Evolutionary conservation across 2,329 filamentous ascomycete genomes (phyloP).

Genomic region (Phialocephala sp.): DNA sequence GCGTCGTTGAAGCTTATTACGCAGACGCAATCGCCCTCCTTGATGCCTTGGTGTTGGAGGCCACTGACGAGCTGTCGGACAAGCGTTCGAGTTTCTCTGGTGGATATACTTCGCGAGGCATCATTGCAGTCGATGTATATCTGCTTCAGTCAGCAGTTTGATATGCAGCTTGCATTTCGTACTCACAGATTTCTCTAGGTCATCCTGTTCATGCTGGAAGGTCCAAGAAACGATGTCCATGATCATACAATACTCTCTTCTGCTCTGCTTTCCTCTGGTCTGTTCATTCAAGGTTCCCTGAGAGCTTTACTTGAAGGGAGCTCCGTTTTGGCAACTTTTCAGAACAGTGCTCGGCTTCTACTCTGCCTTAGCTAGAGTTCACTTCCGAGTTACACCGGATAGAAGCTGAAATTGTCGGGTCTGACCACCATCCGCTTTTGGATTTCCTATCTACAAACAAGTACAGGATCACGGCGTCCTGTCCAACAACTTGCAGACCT

Average conservation of each 20-base stretch:
- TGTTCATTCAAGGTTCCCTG: neutral
- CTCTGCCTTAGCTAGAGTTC: neutral
- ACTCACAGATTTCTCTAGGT: conserved; percentile 34
- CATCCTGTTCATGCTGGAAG: conserved; percentile 29
- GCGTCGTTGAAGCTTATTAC: conserved; percentile 42
- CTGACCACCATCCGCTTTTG: neutral
- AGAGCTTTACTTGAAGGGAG: neutral
- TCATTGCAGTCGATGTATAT: conserved; percentile 37
- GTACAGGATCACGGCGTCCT: neutral
- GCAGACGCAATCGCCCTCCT: conserved; percentile 39
- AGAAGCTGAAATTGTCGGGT: neutral
- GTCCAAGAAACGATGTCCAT: conserved; percentile 38
- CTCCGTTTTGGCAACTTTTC: neutral
- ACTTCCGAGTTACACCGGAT: neutral
- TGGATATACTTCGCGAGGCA: conserved; percentile 31
- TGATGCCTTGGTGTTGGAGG: conserved; percentile 33
- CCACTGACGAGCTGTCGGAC: conserved; percentile 37
- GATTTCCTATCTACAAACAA: no score
- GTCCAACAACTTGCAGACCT: neutral
- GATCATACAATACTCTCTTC: conserved; percentile 6
- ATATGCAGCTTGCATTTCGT: neutral
- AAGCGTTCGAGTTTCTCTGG: conserved; percentile 29
- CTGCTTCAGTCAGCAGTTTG: conserved; percentile 26
- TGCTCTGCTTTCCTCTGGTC: no score
- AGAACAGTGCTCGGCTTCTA: neutral